A percentile compares a stretch with the other conserved stretches of the same genome.
Evolutionary conservation across 2,329 filamentous ascomycete species (phyloP).

Genomic region (Stylonectria norvegica): DNA sequence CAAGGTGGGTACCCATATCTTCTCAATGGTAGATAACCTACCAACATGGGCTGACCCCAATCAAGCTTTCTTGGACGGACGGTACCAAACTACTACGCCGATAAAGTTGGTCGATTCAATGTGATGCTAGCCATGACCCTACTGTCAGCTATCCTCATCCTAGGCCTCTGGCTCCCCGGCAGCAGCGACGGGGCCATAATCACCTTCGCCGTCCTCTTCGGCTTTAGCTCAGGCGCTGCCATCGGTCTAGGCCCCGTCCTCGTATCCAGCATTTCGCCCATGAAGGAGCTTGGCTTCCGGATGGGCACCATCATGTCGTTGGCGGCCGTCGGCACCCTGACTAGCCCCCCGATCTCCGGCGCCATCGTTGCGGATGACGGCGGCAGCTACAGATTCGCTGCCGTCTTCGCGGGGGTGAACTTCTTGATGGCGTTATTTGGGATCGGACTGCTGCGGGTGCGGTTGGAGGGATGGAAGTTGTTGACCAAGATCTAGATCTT

Average conservation of each 20-base stretch:
- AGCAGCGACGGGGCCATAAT: slow-evolving; percentile 11
- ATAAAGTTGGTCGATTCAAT: slow-evolving; percentile 16
- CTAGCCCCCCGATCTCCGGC: slow-evolving; percentile 14
- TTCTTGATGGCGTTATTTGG: slow-evolving; percentile 13
- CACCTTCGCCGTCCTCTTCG: slow-evolving; percentile 14
- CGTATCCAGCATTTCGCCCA: slow-evolving; percentile 10
- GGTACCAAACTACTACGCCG: slow-evolving; percentile 17
- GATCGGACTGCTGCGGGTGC: slow-evolving; percentile 12
- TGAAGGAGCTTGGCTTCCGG: slow-evolving; percentile 15
- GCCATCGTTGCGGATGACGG: slow-evolving; percentile 10
- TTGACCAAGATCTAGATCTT: slow-evolving; percentile 8
- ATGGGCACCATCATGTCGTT: slow-evolving; percentile 14
- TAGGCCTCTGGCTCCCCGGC: slow-evolving; percentile 14
- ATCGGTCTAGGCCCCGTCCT: slow-evolving; percentile 13
- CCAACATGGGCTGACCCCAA: background rate
- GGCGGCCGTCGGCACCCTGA: slow-evolving; percentile 14
- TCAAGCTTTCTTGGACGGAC: slow-evolving; percentile 18
- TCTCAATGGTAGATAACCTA: background rate
- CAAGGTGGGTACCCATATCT: slow-evolving; percentile 12
- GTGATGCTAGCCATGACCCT: slow-evolving; percentile 14
- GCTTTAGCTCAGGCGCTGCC: slow-evolving; percentile 15
- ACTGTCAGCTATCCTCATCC: slow-evolving; percentile 7
- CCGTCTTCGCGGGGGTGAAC: slow-evolving; percentile 15
- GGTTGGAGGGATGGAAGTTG: slow-evolving; percentile 14
- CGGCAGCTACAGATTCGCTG: slow-evolving; percentile 16